phyloP scores from a whole-genome alignment of 108 stramenopile genomes.

The Craspedostauros australis region DNA sequence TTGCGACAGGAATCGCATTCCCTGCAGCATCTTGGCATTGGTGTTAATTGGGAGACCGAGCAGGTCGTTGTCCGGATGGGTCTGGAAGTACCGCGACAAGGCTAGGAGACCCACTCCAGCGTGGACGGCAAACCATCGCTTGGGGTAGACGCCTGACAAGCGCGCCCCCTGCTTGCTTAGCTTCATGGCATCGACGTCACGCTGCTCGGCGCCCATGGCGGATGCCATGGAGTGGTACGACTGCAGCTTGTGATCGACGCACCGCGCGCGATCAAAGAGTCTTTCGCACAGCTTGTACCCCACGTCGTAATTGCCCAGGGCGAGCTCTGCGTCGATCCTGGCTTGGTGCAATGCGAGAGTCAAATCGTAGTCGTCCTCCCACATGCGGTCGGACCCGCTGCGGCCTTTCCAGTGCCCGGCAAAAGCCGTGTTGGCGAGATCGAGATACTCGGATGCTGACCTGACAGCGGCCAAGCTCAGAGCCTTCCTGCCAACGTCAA shows the following conservation, averaged over 20 bases:
- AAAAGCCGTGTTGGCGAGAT: conserved; percentile 7
- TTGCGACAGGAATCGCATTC: too few species aligned
- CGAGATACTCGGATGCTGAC: conserved; percentile 25
- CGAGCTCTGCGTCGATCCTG: conserved; percentile 12
- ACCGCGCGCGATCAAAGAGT: conserved; percentile 1
- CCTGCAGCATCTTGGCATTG: too few species aligned
- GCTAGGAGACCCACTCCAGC: too few species aligned
- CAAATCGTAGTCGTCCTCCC: conserved; percentile 33
- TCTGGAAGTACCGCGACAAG: too few species aligned
- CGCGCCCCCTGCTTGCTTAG: conserved; percentile 5
- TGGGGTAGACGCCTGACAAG: too few species aligned
- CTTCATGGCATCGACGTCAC: conserved; percentile 10
- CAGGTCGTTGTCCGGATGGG: too few species aligned
- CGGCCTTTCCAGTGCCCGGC: too few species aligned
- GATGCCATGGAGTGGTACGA: conserved; percentile 7
- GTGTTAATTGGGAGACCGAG: too few species aligned
- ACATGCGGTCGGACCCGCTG: too few species aligned
- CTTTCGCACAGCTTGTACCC: conserved; percentile 12
- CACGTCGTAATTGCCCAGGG: conserved; percentile 14
- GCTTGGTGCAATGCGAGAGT: conserved; percentile 17
- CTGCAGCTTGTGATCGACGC: conserved; percentile 20
- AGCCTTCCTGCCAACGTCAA: conserved; percentile 21
- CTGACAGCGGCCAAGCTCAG: conserved; percentile 9
- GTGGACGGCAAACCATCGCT: too few species aligned
- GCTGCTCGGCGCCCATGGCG: conserved; percentile 15